Evolutionary conservation across 2,329 filamentous ascomycete genomes (phyloP).

Genomic region (Chalara sp.): DNA sequence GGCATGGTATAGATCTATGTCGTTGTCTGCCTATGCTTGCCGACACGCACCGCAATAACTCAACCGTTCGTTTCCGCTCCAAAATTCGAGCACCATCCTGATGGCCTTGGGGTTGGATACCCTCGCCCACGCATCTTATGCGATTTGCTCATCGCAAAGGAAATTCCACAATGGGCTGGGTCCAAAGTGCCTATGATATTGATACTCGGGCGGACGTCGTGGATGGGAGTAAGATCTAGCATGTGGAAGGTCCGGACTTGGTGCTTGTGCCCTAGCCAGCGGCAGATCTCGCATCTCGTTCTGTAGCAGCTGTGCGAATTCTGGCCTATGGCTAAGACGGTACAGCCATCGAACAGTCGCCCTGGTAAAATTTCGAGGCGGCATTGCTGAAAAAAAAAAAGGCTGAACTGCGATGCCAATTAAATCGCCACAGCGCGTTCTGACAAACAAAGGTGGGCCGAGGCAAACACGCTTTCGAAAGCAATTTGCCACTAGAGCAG

Average conservation of each 20-base stretch:
- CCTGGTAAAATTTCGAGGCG: constrained; percentile 22
- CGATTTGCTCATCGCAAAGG: not conserved
- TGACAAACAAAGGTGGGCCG: constrained; percentile 8
- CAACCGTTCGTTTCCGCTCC: too few relatives aligned
- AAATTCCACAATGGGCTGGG: not conserved
- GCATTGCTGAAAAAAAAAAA: constrained; percentile 23
- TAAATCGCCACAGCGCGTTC: constrained; percentile 9
- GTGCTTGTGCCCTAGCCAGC: constrained; percentile 39
- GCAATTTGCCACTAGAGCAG: constrained; percentile 15
- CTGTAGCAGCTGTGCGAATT: constrained; percentile 23
- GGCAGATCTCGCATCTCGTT: constrained; percentile 21
- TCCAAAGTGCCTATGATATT: not conserved
- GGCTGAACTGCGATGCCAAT: constrained; percentile 26
- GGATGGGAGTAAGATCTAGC: not conserved
- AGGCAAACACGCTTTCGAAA: constrained; percentile 31
- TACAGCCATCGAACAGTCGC: too few relatives aligned
- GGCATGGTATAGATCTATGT: too few relatives aligned
- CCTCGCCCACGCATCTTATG: not conserved
- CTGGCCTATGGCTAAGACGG: constrained; percentile 18
- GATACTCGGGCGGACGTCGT: not conserved
- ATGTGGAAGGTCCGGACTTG: constrained; percentile 22
- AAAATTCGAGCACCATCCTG: not conserved
- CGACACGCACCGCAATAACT: too few relatives aligned
- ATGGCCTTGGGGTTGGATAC: not conserved
- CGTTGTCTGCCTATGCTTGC: too few relatives aligned